phyloP scores from a whole-genome alignment of 164 flowering plant species.

The Dillenia turbinata region DNA sequence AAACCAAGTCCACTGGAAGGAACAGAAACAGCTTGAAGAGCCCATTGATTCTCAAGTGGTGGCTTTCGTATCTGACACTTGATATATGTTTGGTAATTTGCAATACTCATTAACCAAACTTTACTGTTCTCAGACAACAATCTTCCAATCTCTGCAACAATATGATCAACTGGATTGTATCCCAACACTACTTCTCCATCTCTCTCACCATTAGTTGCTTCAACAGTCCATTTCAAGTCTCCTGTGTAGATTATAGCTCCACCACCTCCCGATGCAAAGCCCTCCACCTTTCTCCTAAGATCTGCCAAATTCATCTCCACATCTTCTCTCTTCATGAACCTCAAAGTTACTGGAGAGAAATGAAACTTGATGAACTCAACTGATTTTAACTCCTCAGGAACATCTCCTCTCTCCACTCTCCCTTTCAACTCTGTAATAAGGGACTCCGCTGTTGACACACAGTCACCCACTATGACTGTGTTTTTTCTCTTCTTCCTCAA shows the following conservation, averaged over 20 bases:
- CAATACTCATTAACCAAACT: constrained; percentile 69
- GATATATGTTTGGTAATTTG: constrained; percentile 72
- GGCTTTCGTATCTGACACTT: constrained; percentile 73
- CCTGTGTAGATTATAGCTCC: constrained; percentile 68
- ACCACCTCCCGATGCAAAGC: constrained; percentile 30
- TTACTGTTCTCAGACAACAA: constrained; percentile 36
- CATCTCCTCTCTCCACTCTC: constrained; percentile 60
- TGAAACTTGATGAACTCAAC: constrained; percentile 51
- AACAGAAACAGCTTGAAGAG: constrained; percentile 74
- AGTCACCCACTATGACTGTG: constrained; percentile 68
- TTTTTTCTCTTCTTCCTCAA: constrained; percentile 54
- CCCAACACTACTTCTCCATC: constrained; percentile 10
- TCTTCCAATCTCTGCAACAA: constrained; percentile 57
- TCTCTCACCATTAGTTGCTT: constrained; percentile 13
- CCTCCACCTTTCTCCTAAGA: constrained; percentile 53
- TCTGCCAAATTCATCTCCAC: constrained; percentile 52
- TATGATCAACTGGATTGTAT: constrained; percentile 57
- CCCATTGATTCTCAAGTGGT: constrained; percentile 70
- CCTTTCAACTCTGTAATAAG: constrained; percentile 53
- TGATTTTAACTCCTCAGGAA: constrained; percentile 58
- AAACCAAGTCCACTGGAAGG: constrained; percentile 74
- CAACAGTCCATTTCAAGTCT: constrained; percentile 73
- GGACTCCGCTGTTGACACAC: constrained; percentile 35
- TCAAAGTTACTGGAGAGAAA: constrained; percentile 47
- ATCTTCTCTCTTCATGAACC: constrained; percentile 71